Conservation (phyloP, 306 rosid genomes). For the Quercus parvula region DNA sequence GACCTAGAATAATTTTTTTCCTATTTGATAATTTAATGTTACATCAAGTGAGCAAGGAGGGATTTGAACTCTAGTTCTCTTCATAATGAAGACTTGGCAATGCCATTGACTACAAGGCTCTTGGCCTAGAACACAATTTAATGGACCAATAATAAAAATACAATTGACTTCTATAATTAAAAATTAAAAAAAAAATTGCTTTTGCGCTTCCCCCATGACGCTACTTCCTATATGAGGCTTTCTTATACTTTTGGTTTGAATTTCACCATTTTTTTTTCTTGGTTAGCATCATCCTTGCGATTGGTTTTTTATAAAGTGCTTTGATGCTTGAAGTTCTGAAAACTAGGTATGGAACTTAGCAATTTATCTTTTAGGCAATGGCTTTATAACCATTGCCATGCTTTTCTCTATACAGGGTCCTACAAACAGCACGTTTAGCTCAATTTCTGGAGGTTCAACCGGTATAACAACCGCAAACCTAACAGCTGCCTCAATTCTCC, state of each 20-base stretch:
- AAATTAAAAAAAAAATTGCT: no score
- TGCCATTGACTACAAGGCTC: no score
- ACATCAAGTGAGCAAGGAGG: no score
- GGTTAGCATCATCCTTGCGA: neutral
- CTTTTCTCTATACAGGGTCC: constrained; percentile 61
- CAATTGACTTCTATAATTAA: no score
- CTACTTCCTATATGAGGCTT: neutral
- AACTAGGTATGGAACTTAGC: constrained; percentile 35
- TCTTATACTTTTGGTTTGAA: neutral
- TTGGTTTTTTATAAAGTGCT: constrained; percentile 16
- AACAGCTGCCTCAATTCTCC: constrained; percentile 49
- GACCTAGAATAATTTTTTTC: no score
- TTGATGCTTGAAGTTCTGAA: constrained; percentile 24
- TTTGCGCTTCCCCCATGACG: no score
- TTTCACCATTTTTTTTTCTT: neutral
- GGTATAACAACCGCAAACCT: constrained; percentile 51
- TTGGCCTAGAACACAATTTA: no score
- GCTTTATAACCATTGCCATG: constrained; percentile 52
- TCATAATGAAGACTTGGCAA: no score
- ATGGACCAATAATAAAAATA: no score
- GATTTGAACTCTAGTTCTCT: no score
- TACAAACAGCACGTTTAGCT: constrained; percentile 40
- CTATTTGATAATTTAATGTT: no score
- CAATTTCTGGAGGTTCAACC: constrained; percentile 50
- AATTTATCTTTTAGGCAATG: constrained; percentile 56